A percentile compares a stretch with the other conserved stretches of the same genome.
Evolutionary conservation across 1,284 basidiomycete genomes (phyloP).

Genomic region (Cronartium quercuum): DNA sequence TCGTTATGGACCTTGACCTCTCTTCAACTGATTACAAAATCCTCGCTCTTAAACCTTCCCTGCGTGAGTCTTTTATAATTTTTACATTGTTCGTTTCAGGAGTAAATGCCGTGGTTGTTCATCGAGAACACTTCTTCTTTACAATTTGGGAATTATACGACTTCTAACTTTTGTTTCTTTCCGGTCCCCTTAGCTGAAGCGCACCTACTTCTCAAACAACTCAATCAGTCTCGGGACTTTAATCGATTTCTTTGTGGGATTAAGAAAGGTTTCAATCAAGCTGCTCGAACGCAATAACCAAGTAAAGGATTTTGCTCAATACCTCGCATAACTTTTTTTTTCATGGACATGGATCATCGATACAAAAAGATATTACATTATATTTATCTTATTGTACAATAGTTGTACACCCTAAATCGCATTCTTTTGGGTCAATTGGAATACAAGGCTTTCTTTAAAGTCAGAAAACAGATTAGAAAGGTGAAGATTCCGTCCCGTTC

Average conservation of each 20-base stretch:
- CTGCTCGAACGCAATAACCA: not conserved
- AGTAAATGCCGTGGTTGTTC: too few species aligned
- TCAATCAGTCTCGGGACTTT: not conserved
- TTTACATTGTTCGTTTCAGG: too few species aligned
- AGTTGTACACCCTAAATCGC: too few species aligned
- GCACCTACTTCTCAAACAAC: not conserved
- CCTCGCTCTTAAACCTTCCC: not conserved
- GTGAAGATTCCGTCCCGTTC: too few species aligned
- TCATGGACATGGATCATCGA: too few species aligned
- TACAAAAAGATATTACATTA: too few species aligned
- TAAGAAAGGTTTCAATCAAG: not conserved
- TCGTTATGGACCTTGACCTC: not conserved
- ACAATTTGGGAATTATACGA: not conserved
- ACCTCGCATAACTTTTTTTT: too few species aligned
- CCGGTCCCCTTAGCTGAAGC: not conserved
- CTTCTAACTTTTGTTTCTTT: not conserved
- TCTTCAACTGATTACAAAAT: not conserved
- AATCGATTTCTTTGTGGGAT: not conserved
- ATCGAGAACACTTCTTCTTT: not conserved
- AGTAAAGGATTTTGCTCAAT: too few species aligned
- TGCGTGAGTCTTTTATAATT: not conserved
- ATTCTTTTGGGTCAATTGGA: too few species aligned
- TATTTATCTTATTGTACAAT: too few species aligned
- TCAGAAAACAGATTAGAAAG: too few species aligned
- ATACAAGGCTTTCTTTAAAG: too few species aligned